These are phyloP conservation scores for Lodderomyces elongisporus DNA, from an alignment of 1,139 yeast genomes.

Conservation along the genomic window DNA sequence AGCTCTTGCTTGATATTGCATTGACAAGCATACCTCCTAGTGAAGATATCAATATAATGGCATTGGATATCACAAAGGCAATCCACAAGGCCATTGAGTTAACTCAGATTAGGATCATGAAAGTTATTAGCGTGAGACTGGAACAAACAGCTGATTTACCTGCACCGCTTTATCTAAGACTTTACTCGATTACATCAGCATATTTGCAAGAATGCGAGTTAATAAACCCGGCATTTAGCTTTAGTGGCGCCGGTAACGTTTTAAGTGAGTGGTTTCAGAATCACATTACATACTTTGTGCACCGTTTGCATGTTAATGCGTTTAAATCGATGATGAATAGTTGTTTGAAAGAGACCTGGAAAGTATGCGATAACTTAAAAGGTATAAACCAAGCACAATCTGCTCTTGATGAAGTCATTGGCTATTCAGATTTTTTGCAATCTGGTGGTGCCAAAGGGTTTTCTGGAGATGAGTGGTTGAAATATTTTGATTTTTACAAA, in stretches of 20 bases:
- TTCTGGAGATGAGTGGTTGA: conserved; percentile 45
- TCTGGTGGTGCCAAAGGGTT: conserved; percentile 20
- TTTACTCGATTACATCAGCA: conserved; percentile 62
- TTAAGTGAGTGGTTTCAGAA: conserved; percentile 63
- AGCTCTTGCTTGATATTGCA: conserved; percentile 68
- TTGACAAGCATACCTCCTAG: conserved; percentile 46
- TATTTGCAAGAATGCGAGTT: conserved; percentile 83
- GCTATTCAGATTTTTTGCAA: conserved; percentile 44
- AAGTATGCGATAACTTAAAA: conserved; percentile 41
- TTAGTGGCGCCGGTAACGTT: conserved; percentile 44
- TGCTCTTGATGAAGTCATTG: conserved; percentile 50
- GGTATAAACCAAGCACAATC: conserved; percentile 43
- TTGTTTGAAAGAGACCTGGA: conserved; percentile 76
- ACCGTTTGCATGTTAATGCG: conserved; percentile 51
- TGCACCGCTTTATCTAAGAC: conserved; percentile 52
- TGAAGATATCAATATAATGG: conserved; percentile 38
- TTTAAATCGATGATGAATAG: conserved; percentile 40
- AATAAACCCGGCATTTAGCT: conserved; percentile 67
- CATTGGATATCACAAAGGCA: conserved; percentile 60
- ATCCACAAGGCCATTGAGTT: conserved; percentile 65
- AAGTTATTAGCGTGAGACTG: conserved; percentile 71
- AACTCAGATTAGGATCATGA: conserved; percentile 73
- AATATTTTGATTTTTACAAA: conserved; percentile 27
- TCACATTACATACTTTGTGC: conserved; percentile 60
- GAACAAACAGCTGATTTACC: conserved; percentile 61